These are phyloP conservation scores for Microthyrium microscopicum DNA, from an alignment of 2,329 filamentous ascomycete genomes.

Conservation along the genomic window DNA sequence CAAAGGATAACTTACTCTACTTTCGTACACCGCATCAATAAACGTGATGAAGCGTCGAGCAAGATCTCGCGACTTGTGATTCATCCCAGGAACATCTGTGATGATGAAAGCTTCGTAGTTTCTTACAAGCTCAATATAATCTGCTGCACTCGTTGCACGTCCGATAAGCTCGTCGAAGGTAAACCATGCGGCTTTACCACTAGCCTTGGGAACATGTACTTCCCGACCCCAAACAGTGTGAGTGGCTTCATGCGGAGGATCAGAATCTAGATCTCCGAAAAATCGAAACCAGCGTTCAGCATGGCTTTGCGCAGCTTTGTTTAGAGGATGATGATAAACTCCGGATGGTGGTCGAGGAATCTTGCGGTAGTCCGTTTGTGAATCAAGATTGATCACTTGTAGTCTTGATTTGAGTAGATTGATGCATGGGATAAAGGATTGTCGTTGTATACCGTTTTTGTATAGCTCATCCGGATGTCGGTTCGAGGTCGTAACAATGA, in stretches of 20 bases:
- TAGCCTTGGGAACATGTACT: constrained; percentile 73
- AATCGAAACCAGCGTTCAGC: constrained; percentile 93
- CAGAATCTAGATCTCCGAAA: constrained; percentile 63
- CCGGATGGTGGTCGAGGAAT: constrained; percentile 83
- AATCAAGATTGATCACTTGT: constrained; percentile 86
- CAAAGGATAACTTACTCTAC: constrained; percentile 26
- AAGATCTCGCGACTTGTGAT: constrained; percentile 65
- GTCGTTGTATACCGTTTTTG: constrained; percentile 92
- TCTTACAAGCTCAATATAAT: constrained; percentile 83
- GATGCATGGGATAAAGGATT: constrained; percentile 91
- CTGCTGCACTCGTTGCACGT: constrained; percentile 73
- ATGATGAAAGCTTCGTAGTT: constrained; percentile 87
- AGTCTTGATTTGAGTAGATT: constrained; percentile 72
- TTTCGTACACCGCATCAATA: constrained; percentile 89
- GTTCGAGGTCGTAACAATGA: constrained; percentile 90
- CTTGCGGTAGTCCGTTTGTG: constrained; percentile 90
- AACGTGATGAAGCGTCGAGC: constrained; percentile 93
- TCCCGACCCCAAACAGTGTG: constrained; percentile 88
- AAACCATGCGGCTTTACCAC: constrained; percentile 77
- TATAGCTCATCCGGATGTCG: constrained; percentile 93
- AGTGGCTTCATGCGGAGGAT: constrained; percentile 59
- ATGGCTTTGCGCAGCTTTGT: constrained; percentile 58
- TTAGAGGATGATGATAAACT: constrained; percentile 83
- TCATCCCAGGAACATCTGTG: constrained; percentile 86
- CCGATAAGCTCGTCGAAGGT: constrained; percentile 87